Evolutionary conservation across 2,329 filamentous ascomycete genomes (phyloP), one percentile per base, ranked within the genome.

Genomic region (Penicillium sp.): DNA sequence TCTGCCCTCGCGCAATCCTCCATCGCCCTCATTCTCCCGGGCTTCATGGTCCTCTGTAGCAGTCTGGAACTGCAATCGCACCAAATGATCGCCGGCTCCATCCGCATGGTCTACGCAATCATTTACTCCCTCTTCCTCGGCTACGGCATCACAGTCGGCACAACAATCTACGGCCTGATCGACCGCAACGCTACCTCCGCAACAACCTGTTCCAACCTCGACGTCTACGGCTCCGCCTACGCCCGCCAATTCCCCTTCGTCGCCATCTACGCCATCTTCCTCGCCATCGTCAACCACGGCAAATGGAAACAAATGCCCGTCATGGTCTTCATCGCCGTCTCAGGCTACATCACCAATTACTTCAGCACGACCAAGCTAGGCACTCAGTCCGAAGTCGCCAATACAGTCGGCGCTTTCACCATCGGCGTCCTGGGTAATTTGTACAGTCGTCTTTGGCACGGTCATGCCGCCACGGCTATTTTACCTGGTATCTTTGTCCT

Each of bases 401-500:
- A 90, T 75, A 91, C 91, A 35, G 83, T 96, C 6, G 91, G 91
- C 33, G 91, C 92, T 0, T 84, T 96, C 58, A 86, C 87, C 1
- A 88, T 96, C 19, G 92, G 92, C n/a, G 85, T 94, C 44, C 80
- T 93, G 55, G 91, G 91, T 10, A 96, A 96, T 69, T 73, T 93
- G 1, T 95, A 96, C 79, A 90, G 89, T 30, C 86, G 92, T 10
- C 72, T 84, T 22, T 77, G 90, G 19, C 92, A 94, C 73, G 91
- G 91, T 1, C 85, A 97, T 2, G 93, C 93, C 0, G 92, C 92
- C 0, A 92, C 92, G 0, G 91, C 91, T 4, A 92, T 97, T 83
- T 81, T 97, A 8, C 93, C 93, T 0, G 93, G 91, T 19, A 96
- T 97, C 68, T 96, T 96, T 66, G 86, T 89, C 1, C 86, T 88